phyloP scores from a whole-genome alignment of 1,284 basidiomycete genomes.

The Leccinum pachyderme region DNA sequence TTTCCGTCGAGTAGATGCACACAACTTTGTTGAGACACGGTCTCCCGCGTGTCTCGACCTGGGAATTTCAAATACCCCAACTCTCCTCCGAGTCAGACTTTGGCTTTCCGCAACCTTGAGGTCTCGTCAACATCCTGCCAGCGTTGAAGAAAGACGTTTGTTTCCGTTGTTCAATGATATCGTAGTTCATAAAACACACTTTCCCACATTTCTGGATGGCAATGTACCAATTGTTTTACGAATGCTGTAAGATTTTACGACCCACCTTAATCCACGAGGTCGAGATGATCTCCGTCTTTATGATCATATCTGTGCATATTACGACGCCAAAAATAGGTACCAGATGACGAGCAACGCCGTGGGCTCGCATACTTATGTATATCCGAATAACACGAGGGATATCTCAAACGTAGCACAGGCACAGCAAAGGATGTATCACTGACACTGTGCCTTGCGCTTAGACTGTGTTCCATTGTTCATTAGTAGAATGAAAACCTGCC shows the following conservation, averaged over 20 bases:
- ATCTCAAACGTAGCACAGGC: slow-evolving; percentile 4
- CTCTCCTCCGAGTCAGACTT: slow-evolving; percentile 12
- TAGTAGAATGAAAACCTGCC: slow-evolving; percentile 29
- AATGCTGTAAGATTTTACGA: slow-evolving; percentile 17
- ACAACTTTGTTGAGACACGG: slow-evolving; percentile 16
- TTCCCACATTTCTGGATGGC: not conserved
- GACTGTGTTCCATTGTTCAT: slow-evolving; percentile 30
- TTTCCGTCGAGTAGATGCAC: slow-evolving; percentile 1
- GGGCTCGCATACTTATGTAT: slow-evolving; percentile 13
- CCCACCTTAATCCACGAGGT: slow-evolving; percentile 35
- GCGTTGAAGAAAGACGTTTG: not conserved
- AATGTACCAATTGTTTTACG: slow-evolving; percentile 15
- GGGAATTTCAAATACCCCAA: slow-evolving; percentile 29
- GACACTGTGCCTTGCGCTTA: slow-evolving; percentile 15
- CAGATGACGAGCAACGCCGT: slow-evolving; percentile 5
- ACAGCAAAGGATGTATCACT: slow-evolving; percentile 8
- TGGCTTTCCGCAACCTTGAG: not conserved
- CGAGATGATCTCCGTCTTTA: slow-evolving; percentile 26
- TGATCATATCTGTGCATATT: slow-evolving; percentile 13
- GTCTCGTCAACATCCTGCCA: not conserved
- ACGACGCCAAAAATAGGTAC: slow-evolving; percentile 8
- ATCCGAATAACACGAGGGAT: slow-evolving; percentile 13
- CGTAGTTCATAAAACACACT: not conserved
- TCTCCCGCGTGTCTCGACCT: slow-evolving; percentile 9
- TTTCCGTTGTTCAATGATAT: not conserved